These are phyloP conservation scores for Stemphylium vesicarium DNA, from an alignment of 2,329 filamentous ascomycete genomes.

Conservation along the genomic window DNA sequence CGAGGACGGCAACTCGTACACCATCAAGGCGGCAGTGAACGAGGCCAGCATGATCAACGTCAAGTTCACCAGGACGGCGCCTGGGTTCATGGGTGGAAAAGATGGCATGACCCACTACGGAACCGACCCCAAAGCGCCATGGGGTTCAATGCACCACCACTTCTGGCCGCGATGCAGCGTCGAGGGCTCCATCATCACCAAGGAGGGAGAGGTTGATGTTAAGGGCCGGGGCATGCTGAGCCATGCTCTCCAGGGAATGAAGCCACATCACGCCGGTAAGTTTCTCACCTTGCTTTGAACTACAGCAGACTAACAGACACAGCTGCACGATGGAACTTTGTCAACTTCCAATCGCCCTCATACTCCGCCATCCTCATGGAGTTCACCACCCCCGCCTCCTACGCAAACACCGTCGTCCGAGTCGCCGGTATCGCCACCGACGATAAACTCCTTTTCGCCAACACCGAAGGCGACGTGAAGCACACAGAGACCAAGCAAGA, in stretches of 20 bases:
- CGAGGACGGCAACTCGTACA: constrained; percentile 80
- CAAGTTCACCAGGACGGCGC: constrained; percentile 75
- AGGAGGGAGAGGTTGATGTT: constrained; percentile 81
- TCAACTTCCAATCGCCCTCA: constrained; percentile 84
- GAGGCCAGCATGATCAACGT: constrained; percentile 82
- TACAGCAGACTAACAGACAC: constrained; percentile 15
- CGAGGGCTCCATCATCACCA: constrained; percentile 83
- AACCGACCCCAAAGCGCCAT: constrained; percentile 83
- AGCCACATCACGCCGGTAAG: constrained; percentile 90
- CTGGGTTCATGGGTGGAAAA: constrained; percentile 84
- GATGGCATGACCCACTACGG: constrained; percentile 86
- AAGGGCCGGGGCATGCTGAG: constrained; percentile 80
- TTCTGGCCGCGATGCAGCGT: constrained; percentile 91
- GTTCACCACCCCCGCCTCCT: constrained; percentile 91
- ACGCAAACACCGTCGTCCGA: constrained; percentile 82
- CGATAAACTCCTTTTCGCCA: constrained; percentile 77
- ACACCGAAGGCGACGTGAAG: constrained; percentile 66
- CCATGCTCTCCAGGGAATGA: constrained; percentile 95
- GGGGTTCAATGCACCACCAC: constrained; percentile 88
- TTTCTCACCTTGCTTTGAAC: constrained; percentile 1
- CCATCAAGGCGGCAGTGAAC: constrained; percentile 89
- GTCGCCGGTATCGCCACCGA: constrained; percentile 85
- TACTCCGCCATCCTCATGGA: constrained; percentile 95
- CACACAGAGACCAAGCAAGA: constrained; percentile 77
- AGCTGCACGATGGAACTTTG: constrained; percentile 91